Conservation (phyloP, 805 yeast species). For the Wickerhamiella siamensis region DNA sequence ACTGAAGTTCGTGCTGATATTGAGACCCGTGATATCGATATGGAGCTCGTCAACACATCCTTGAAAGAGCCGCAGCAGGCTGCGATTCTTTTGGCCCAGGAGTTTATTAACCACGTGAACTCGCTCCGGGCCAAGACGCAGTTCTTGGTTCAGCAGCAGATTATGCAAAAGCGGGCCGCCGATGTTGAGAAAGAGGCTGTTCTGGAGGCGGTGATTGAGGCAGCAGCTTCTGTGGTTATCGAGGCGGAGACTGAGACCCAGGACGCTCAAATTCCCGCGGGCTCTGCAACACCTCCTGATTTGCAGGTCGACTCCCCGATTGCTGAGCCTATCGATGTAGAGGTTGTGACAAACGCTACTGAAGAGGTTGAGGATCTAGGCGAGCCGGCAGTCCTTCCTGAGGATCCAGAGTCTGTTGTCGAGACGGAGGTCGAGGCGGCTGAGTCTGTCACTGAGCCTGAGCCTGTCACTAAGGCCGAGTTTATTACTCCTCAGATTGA, state of each 20-base stretch:
- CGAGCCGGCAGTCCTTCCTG: background rate
- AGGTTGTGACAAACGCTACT: background rate
- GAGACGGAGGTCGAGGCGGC: background rate
- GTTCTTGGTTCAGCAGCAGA: slow-evolving; percentile 16
- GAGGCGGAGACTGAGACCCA: background rate
- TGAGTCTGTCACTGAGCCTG: background rate
- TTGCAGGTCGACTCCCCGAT: too few species aligned
- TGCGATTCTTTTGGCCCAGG: slow-evolving; percentile 16
- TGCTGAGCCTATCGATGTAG: too few species aligned
- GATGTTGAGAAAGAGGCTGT: slow-evolving; percentile 1
- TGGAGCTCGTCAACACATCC: slow-evolving; percentile 15
- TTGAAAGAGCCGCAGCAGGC: slow-evolving; percentile 19
- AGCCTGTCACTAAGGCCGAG: background rate
- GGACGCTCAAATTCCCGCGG: background rate
- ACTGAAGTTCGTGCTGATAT: slow-evolving; percentile 11
- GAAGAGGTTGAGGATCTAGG: background rate
- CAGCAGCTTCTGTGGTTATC: background rate
- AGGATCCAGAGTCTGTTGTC: background rate
- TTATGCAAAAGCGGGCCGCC: background rate
- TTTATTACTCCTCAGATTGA: too few species aligned
- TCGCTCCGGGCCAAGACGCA: slow-evolving; percentile 16
- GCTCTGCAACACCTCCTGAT: too few species aligned
- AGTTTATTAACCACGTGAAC: slow-evolving; percentile 12
- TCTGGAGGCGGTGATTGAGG: background rate
- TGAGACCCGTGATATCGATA: slow-evolving; percentile 15